Evolutionary conservation across 176 grass and related monocot genomes (phyloP), one percentile per base, ranked within the genome.

Genomic region (Rhynchospora pubera): DNA sequence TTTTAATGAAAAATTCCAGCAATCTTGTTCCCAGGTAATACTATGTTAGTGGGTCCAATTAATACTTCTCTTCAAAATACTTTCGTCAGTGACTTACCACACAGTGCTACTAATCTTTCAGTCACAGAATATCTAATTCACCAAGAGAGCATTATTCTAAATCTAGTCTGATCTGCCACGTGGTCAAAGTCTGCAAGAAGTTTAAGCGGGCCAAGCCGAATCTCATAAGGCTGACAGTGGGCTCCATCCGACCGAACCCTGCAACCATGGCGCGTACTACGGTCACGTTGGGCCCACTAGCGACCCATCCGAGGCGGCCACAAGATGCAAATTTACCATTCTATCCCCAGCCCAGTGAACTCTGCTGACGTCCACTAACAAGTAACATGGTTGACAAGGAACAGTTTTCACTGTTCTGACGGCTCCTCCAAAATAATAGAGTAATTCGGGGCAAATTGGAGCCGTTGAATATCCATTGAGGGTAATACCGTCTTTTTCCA

Each of bases 341-440:
- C 11, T 67, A 5, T 43, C 79, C 79, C 9, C 13, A 14, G 13
- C 74, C 2, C 6, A 11, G 74, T 10, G 50, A 11, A 12, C 12
- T 65, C 43, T 52, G 79, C 79, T 82, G 59, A 82, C 61, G 79
- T 32, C 9, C 15, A 28, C 62, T 34, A 82, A 22, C 66, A 51
- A 16, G 58, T 82, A 65, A 66, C 61, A 55, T 2, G 22, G 72
- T 76, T 76, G 79, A 82, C 79, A 16, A 82, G 5, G 39, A 50
- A 51, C 42, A 82, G 79, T 65, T 12, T 43, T 50, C 59, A 28
- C 79, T 65, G 44, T 82, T 65, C 9, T 80, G 57, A 80, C 34
- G 78, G 30, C 78, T 59, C 5, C 9, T 62, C 1, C 57, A 34
- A 46, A 39, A 80, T 62, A 19, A 80, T 45, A 23, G 53, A 18